These are phyloP conservation scores for Phyllostachys edulis DNA, from an alignment of 176 grass and related monocot genomes.

Conservation along the genomic window DNA sequence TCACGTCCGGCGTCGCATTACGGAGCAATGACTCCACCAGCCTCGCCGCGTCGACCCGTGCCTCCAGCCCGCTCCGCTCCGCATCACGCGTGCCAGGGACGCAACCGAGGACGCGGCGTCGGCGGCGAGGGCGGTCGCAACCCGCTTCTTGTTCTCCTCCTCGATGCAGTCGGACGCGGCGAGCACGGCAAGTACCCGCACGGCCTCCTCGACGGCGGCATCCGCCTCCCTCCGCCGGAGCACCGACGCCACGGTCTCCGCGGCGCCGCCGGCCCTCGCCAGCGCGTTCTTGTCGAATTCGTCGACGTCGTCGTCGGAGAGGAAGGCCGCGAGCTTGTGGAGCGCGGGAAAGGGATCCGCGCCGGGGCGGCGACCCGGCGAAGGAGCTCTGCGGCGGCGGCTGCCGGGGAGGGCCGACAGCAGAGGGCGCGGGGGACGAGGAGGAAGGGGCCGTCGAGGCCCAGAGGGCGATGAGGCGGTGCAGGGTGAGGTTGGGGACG, in stretches of 20 bases:
- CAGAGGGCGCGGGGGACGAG: slow-evolving; percentile 25
- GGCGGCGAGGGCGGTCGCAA: slow-evolving; percentile 21
- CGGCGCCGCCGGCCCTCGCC: slow-evolving; percentile 34
- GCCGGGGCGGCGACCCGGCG: slow-evolving; percentile 17
- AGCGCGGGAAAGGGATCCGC: slow-evolving; percentile 40
- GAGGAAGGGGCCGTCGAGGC: slow-evolving; percentile 50
- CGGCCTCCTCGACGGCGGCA: slow-evolving; percentile 30
- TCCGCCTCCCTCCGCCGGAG: slow-evolving; percentile 17
- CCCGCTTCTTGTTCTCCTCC: slow-evolving; percentile 48
- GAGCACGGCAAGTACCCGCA: slow-evolving; percentile 51
- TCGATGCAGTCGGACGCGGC: slow-evolving; percentile 54
- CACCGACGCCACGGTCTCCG: slow-evolving; percentile 36
- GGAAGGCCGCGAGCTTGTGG: slow-evolving; percentile 50
- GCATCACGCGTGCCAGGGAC: slow-evolving; percentile 48
- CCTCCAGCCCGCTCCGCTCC: slow-evolving; percentile 23
- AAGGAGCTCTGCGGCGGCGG: slow-evolving; percentile 25
- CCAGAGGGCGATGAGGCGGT: slow-evolving; percentile 65
- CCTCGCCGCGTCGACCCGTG: slow-evolving; percentile 51
- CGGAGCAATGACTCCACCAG: slow-evolving; percentile 53
- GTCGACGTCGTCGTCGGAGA: slow-evolving; percentile 60
- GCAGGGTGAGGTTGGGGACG: slow-evolving; percentile 63
- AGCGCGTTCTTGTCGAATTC: slow-evolving; percentile 77
- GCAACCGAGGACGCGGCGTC: slow-evolving; percentile 26
- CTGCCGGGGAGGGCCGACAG: slow-evolving; percentile 13
- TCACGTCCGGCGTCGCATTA: neutral